Evolutionary conservation across 2,329 filamentous ascomycete genomes (phyloP).

Genomic region (Arachnomyces sp.): DNA sequence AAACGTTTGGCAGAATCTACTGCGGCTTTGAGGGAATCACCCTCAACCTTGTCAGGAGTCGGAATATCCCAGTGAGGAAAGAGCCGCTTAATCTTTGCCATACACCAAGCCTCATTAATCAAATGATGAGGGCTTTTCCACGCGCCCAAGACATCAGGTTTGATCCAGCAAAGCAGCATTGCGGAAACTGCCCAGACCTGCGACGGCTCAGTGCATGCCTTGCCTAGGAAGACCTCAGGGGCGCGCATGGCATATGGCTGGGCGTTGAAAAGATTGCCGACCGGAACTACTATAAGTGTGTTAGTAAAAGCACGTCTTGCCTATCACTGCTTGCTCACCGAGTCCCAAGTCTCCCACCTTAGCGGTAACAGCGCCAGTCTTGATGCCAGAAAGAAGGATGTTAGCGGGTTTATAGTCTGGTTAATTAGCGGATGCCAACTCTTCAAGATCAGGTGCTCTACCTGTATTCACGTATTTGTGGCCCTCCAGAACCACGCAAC

Average conservation of each 20-base stretch:
- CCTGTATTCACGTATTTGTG: slow-evolving; percentile 8
- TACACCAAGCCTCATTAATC: slow-evolving; percentile 11
- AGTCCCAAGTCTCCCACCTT: slow-evolving; percentile 10
- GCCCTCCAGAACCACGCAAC: slow-evolving; percentile 6
- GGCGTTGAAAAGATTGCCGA: slow-evolving; percentile 3
- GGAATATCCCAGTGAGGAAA: slow-evolving; percentile 14
- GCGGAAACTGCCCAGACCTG: slow-evolving; percentile 8
- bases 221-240: slow-evolving; percentile 8
- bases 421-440: slow-evolving; percentile 7
- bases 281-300: slow-evolving; percentile 4
- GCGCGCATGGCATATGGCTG: slow-evolving; percentile 9
- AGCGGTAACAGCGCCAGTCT: slow-evolving; percentile 4
- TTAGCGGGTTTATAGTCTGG: slow-evolving; percentile 8
- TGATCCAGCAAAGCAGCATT: slow-evolving; percentile 10
- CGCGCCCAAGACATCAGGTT: slow-evolving; percentile 7
- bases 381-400: slow-evolving; percentile 8
- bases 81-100: slow-evolving; percentile 13
- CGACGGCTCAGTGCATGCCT: slow-evolving; percentile 5
- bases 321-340: slow-evolving; percentile 4
- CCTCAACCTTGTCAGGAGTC: slow-evolving; percentile 7
- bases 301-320: slow-evolving; percentile 5
- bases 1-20: slow-evolving; percentile 6
- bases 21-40: slow-evolving; percentile 7
- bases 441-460: slow-evolving; percentile 6
- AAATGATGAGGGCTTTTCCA: slow-evolving; percentile 10